phyloP scores from a whole-genome alignment of 805 yeast genomes.

The Clavispora fructus region DNA sequence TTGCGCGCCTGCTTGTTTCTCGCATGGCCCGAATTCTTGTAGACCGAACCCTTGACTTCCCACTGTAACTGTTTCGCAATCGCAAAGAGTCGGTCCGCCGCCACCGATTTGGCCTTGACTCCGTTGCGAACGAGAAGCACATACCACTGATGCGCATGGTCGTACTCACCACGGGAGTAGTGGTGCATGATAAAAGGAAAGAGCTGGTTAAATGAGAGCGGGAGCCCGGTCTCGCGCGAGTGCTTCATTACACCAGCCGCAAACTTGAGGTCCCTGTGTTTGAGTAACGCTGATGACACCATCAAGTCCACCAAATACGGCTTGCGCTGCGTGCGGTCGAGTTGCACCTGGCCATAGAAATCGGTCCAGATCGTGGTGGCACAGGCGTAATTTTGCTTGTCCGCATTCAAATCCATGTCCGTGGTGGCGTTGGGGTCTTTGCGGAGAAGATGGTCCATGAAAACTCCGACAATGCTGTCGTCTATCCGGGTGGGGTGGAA shows the following conservation, averaged over 20 bases:
- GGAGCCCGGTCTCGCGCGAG: conserved; percentile 21
- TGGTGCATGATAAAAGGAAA: conserved; percentile 36
- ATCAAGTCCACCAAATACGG: conserved; percentile 26
- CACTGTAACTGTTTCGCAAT: conserved; percentile 34
- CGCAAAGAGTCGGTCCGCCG: conserved; percentile 23
- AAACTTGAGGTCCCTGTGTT: conserved; percentile 30
- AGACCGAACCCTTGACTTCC: conserved; percentile 30
- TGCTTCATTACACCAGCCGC: conserved; percentile 26
- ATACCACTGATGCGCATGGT: conserved; percentile 35
- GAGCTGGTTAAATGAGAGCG: conserved; percentile 36
- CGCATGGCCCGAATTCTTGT: conserved; percentile 19
- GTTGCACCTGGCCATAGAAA: conserved; percentile 13
- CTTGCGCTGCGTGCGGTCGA: conserved; percentile 13
- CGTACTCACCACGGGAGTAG: conserved; percentile 24
- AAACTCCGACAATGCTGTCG: conserved; percentile 16
- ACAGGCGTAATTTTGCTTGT: conserved; percentile 10
- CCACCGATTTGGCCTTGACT: conserved; percentile 22
- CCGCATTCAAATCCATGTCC: conserved; percentile 13
- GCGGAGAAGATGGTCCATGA: conserved; percentile 23
- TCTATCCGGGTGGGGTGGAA: conserved; percentile 12
- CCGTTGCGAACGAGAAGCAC: conserved; percentile 27
- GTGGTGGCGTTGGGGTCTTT: conserved; percentile 12
- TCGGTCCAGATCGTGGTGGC: conserved; percentile 25
- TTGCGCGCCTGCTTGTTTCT: conserved; percentile 18
- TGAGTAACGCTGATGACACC: conserved; percentile 23